Evolutionary conservation across 176 grass and related monocot species (phyloP).

Genomic region (Rhynchospora breviuscula): DNA sequence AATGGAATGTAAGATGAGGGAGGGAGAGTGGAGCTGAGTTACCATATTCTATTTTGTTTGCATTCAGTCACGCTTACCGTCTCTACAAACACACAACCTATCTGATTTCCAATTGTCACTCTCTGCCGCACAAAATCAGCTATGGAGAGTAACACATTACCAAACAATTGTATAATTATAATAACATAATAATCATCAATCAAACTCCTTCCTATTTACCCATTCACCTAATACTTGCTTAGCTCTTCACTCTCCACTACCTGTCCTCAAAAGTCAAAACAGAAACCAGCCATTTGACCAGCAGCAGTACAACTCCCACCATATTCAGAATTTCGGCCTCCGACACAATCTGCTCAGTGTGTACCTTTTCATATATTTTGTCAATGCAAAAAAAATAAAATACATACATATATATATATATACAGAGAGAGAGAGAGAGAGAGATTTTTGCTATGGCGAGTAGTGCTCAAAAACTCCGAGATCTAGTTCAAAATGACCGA

Average conservation of each 20-base stretch:
- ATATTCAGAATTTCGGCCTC: constrained; percentile 28
- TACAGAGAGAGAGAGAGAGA: no score
- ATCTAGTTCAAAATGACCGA: no score
- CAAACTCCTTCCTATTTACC: not conserved
- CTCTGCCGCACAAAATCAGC: not conserved
- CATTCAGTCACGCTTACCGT: not conserved
- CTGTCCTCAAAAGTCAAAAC: no score
- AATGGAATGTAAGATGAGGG: no score
- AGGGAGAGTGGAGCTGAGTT: not conserved
- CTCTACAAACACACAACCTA: not conserved
- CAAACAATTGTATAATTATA: not conserved
- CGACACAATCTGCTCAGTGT: constrained; percentile 34
- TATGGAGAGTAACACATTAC: not conserved
- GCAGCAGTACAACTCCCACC: not conserved
- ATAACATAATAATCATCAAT: not conserved
- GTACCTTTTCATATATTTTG: constrained; percentile 36
- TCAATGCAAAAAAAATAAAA: not conserved
- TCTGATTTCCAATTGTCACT: not conserved
- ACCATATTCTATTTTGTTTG: not conserved
- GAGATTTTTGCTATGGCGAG: no score
- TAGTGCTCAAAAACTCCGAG: no score
- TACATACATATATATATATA: no score
- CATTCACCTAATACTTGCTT: not conserved
- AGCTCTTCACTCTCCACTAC: not conserved
- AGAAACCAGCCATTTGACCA: not conserved